A percentile compares a stretch with the other conserved stretches of the same genome.
Evolutionary conservation across 2,329 filamentous ascomycete genomes (phyloP).

Genomic region (Dactylellina cionopaga): DNA sequence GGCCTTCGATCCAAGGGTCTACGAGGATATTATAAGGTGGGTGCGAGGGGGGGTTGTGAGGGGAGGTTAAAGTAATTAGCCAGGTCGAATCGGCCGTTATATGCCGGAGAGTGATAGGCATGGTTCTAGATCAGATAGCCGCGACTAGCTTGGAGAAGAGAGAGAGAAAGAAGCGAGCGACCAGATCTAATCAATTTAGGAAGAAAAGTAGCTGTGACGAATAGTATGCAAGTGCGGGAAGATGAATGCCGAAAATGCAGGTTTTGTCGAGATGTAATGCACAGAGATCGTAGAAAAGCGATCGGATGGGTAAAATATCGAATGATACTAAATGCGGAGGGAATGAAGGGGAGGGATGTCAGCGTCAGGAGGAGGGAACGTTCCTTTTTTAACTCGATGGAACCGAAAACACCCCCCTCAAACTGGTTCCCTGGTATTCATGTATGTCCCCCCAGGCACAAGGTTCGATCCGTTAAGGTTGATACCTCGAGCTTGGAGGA

Average conservation of each 20-base stretch:
- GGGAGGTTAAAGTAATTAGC: constrained; percentile 50
- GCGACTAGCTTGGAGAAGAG: background rate
- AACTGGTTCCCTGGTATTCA: background rate
- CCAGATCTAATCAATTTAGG: no score
- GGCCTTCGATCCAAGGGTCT: constrained; percentile 75
- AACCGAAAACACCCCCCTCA: constrained; percentile 4
- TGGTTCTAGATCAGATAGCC: background rate
- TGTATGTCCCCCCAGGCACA: constrained; percentile 31
- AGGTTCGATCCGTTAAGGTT: constrained; percentile 14
- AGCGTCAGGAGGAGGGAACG: constrained; percentile 44
- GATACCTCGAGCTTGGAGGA: no score
- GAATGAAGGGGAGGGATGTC: constrained; percentile 13
- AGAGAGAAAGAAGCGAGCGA: background rate
- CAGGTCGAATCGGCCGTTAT: constrained; percentile 55
- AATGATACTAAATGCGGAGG: background rate
- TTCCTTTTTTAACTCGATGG: constrained; percentile 44
- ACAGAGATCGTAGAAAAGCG: background rate
- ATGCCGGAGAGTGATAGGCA: constrained; percentile 53
- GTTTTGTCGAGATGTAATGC: constrained; percentile 36
- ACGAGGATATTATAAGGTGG: constrained; percentile 73
- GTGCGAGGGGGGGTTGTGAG: constrained; percentile 60
- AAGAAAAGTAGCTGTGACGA: no score
- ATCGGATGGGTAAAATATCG: constrained; percentile 1
- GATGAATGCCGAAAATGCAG: constrained; percentile 18
- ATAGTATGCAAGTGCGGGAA: background rate